phyloP scores from a whole-genome alignment of 202 grass and related monocot species.

The Carex arenaria region DNA sequence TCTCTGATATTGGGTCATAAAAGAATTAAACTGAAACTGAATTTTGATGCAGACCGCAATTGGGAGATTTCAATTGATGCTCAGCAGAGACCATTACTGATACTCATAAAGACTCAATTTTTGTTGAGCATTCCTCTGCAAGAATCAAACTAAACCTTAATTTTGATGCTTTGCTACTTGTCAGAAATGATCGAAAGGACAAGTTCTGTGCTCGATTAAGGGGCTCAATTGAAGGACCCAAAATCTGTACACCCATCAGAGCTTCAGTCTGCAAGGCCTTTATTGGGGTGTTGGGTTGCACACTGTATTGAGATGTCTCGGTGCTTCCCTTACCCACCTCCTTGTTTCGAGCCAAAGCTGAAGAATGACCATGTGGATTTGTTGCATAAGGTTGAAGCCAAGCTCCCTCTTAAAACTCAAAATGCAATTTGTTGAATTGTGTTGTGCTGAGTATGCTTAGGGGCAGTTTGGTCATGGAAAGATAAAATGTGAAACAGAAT shows the following conservation, averaged over 20 bases:
- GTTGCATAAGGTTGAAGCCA: slow-evolving; percentile 43
- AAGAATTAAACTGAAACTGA: no score
- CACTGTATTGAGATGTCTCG: slow-evolving; percentile 40
- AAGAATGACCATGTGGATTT: slow-evolving; percentile 38
- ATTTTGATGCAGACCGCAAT: no score
- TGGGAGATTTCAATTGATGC: neutral
- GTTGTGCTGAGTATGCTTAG: slow-evolving; percentile 1
- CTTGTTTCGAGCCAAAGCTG: slow-evolving; percentile 37
- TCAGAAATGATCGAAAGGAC: neutral
- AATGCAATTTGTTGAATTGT: neutral
- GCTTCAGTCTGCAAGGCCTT: neutral
- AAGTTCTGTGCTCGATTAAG: neutral
- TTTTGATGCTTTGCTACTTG: neutral
- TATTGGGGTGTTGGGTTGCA: slow-evolving; percentile 6
- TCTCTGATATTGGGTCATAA: slow-evolving; percentile 4
- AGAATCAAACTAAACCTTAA: neutral
- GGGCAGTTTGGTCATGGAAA: neutral
- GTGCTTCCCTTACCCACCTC: slow-evolving; percentile 52
- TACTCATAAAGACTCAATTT: neutral
- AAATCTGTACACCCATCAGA: neutral
- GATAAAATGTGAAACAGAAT: neutral
- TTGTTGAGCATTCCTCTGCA: slow-evolving; percentile 15
- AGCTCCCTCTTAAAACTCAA: neutral
- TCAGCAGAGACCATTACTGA: neutral
- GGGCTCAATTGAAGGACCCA: neutral